These are phyloP conservation scores for Epichloe bromicola DNA, from an alignment of 2,329 filamentous ascomycete species.

Conservation along the genomic window DNA sequence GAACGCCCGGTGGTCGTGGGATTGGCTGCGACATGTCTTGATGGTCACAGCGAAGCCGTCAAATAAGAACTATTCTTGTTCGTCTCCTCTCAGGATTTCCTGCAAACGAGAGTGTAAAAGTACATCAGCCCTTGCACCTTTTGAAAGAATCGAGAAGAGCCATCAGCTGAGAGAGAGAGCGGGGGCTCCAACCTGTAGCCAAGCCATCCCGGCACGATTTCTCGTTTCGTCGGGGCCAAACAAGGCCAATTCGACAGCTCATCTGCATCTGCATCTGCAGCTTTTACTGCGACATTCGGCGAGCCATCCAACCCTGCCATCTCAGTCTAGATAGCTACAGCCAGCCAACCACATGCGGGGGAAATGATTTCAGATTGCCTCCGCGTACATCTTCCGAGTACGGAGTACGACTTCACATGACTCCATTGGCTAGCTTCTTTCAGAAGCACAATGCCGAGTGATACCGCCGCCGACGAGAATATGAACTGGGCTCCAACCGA, in stretches of 20 bases:
- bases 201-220: neutral
- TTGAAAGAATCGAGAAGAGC: neutral
- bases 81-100: neutral
- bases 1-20: constrained; percentile 21
- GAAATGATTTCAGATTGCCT: neutral
- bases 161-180: neutral
- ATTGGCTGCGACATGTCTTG: constrained; percentile 21
- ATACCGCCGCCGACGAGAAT: neutral
- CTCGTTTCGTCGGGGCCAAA: neutral
- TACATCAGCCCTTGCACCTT: neutral
- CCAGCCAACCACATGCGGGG: constrained; percentile 1
- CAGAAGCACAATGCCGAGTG: neutral
- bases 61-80: neutral
- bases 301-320: neutral
- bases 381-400: neutral
- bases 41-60: too few species aligned
- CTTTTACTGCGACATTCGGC: neutral
- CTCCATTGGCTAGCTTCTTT: neutral
- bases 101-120: neutral
- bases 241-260: neutral
- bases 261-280: neutral
- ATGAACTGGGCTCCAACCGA: neutral
- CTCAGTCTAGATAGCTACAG: constrained; percentile 1
- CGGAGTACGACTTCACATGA: neutral
- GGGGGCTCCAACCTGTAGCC: neutral